Percentiles rank a stretch among this genome's conserved stretches.
These are phyloP conservation scores for Penstemon newberryi DNA, from an alignment of 257 asterid species.

Conservation along the genomic window DNA sequence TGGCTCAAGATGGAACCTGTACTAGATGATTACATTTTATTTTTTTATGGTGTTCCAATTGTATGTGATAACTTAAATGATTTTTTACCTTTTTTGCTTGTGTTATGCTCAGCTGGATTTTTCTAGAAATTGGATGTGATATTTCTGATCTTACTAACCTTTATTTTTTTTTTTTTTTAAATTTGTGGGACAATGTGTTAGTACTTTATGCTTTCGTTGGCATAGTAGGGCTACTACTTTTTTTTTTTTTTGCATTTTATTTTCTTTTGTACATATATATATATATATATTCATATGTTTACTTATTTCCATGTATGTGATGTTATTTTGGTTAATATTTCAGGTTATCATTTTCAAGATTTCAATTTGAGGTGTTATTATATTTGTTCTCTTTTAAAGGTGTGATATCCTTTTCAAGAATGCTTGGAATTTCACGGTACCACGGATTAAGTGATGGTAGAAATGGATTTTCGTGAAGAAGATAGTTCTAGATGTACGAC, in stretches of 20 bases:
- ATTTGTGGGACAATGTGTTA: conserved; percentile 7
- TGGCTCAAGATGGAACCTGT: conserved; percentile 29
- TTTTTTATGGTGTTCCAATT: too few species aligned
- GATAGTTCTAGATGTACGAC: conserved; percentile 55
- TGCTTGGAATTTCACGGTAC: conserved; percentile 34
- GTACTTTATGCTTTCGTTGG: conserved; percentile 11
- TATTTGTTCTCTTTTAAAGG: conserved; percentile 33
- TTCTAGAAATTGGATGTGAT: not conserved
- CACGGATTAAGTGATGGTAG: conserved; percentile 40
- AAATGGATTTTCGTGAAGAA: conserved; percentile 63
- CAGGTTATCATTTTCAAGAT: conserved; percentile 25
- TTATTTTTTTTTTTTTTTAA: not conserved
- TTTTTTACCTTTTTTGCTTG: not conserved
- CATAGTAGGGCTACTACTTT: conserved; percentile 7
- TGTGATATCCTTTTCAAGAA: conserved; percentile 34
- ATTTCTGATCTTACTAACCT: not conserved
- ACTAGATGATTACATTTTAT: conserved; percentile 1
- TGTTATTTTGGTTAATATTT: conserved; percentile 1
- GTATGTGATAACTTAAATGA: conserved; percentile 13
- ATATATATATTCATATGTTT: not conserved
- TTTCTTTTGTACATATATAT: not conserved
- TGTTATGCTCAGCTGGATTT: conserved; percentile 1
- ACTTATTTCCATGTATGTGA: conserved; percentile 5
- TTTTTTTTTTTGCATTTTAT: conserved; percentile 1
- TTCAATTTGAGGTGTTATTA: conserved; percentile 18